Evolutionary conservation across 2,329 filamentous ascomycete genomes (phyloP), one percentile per base, ranked within the genome.

Genomic region (Aspergillus jensenii): DNA sequence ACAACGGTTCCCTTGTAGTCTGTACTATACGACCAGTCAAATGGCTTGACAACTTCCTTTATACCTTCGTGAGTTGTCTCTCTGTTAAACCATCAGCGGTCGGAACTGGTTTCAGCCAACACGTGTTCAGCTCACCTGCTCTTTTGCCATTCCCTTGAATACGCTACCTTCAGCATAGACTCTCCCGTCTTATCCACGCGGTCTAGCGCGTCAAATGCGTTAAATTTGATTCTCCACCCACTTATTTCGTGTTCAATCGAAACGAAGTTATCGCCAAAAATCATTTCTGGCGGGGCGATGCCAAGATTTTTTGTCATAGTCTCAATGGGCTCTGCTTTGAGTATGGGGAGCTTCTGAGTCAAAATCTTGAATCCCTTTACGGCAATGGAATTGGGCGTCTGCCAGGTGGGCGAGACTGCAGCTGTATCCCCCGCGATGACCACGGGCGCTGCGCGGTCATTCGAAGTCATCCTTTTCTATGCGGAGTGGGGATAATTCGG

Each of bases 11-110:
- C 95, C 56, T 83, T 84, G 76, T 96, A 99, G 65, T 88, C 84
- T 37, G 93, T 96, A 64, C 87, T 95, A 78, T 98, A 99, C 61
- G 91, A 96, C 95, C 95, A 99, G 78, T 99, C 95, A 73, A 96
- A 99, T 3, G 93, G 93, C 78, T 93, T 93, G 55, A 99, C 91
- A 25, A 97, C 88, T 71, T 97, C 91, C 71, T 91, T 91, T 73
- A 99, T 96, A 56, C 89, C 90, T 67, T 89, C 85, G 63, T 92
- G 90, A 50, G 90, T 89, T 67, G 90, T 90, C 74, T 88, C 87
- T 73, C 92, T 91, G 60, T 39, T 17, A 11, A 62, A 62, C 65
- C 55, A 66, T 84, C 64, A 80, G 80, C 64, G 79, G 23, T 54
- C 45, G 54, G 51, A 8, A 11, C 35, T 4, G 21, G 14, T 15